Conservation (phyloP, 495 filamentous ascomycete genomes). For the Aspergillus indologenus region DNA sequence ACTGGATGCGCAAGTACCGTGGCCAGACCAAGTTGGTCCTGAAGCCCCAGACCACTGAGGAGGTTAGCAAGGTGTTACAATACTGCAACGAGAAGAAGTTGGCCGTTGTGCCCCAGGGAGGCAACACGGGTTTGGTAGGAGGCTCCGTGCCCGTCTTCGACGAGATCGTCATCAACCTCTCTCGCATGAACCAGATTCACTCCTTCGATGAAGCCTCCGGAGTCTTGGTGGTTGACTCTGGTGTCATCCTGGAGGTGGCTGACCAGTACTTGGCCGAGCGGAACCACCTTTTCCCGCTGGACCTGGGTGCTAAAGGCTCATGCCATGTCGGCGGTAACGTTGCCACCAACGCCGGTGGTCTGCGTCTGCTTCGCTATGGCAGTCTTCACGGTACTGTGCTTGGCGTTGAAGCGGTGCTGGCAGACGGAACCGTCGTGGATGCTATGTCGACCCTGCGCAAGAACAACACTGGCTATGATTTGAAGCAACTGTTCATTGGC, state of each 20-base stretch:
- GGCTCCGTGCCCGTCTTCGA: slow-evolving; percentile 95
- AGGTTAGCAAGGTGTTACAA: slow-evolving; percentile 82
- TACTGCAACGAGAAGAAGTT: slow-evolving; percentile 91
- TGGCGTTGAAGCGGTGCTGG: slow-evolving; percentile 87
- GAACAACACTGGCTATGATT: slow-evolving; percentile 97
- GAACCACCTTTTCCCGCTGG: slow-evolving; percentile 85
- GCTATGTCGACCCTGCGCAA: slow-evolving; percentile 84
- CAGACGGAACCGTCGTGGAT: slow-evolving; percentile 87
- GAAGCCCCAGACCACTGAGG: slow-evolving; percentile 75
- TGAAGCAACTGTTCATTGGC: slow-evolving; percentile 97
- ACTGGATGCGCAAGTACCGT: slow-evolving; percentile 99
- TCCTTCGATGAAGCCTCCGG: slow-evolving; percentile 93
- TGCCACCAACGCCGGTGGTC: slow-evolving; percentile 91
- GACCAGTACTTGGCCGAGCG: slow-evolving; percentile 79
- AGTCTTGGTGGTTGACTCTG: slow-evolving; percentile 82
- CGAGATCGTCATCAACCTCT: slow-evolving; percentile 90
- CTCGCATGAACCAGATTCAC: slow-evolving; percentile 83
- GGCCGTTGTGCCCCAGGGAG: slow-evolving; percentile 96
- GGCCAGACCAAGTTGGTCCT: slow-evolving; percentile 84
- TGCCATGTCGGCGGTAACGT: slow-evolving; percentile 98
- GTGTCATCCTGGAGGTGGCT: slow-evolving; percentile 83
- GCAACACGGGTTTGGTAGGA: slow-evolving; percentile 92
- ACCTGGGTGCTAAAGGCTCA: slow-evolving; percentile 94
- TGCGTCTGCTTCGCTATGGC: slow-evolving; percentile 87
- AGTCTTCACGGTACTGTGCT: slow-evolving; percentile 90